Evolutionary conservation across 768 basidiomycete genomes (phyloP).

Genomic region (Tulasnella sp.): DNA sequence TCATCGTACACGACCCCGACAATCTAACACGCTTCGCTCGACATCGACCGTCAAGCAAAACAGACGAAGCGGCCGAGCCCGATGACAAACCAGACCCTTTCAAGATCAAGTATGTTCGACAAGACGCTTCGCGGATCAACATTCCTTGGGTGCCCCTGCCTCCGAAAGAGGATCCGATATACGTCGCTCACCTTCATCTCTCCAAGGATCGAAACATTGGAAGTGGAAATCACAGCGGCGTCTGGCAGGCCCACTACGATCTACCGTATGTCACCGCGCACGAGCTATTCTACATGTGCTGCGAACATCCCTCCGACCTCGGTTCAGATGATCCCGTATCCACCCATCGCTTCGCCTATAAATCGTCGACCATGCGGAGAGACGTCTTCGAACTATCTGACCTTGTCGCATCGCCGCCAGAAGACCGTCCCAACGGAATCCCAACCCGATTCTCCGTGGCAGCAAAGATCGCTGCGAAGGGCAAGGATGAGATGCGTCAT

Average conservation of each 20-base stretch:
- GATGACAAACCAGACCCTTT: background rate
- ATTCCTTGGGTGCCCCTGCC: background rate
- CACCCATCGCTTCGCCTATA: background rate
- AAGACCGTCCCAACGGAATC: background rate
- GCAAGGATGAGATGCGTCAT: background rate
- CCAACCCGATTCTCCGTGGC: background rate
- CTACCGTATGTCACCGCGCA: background rate
- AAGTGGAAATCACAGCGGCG: background rate
- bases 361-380: no score
- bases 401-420: background rate
- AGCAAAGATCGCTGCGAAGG: background rate
- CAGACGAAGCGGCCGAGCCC: background rate
- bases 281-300: background rate
- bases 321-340: background rate
- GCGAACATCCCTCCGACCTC: background rate
- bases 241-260: background rate
- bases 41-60: no score
- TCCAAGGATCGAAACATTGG: background rate
- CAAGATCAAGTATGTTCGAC: background rate
- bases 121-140: background rate
- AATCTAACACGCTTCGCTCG: background rate
- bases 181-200: background rate
- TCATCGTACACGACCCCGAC: no score
- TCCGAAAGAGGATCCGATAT: background rate
- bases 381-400: background rate